Base-by-base conservation (phyloP, 2,329 filamentous ascomycete species). In the Xylaria sp. region DNA sequence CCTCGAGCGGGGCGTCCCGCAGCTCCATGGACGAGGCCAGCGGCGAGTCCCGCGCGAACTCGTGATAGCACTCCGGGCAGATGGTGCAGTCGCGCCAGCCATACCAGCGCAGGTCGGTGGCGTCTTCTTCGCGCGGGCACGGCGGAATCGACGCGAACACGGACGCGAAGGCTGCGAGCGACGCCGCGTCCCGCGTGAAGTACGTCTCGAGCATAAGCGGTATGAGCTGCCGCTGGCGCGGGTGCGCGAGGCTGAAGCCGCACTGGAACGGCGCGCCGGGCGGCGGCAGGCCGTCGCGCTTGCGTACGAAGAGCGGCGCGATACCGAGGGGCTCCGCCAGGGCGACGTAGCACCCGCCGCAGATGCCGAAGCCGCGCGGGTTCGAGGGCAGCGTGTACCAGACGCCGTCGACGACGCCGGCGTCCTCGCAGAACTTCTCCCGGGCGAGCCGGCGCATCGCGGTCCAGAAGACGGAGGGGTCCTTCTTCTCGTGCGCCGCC, bases 371-470 rank as follows among this genome's bases (percentile, higher is more conserved):
- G 0, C 62, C 61, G 0, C 29, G 16, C 16, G 71, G 69, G 44
- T 72, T 54, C 4, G 66, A 69, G 1, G 63, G 56, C 0, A 74
- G 56, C 0, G 69, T 72, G 44, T 71, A 75, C 73, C 73, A 76
- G 1, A 61, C 64, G 7, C 60, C 61, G 7, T 59, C 57, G 2
- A 53, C 43, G 17, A 68, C 69, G 3, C 74, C 75, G 0, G 55
- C 48, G 1, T 61, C 59, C 16, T 64, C 47, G 52, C 74, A 76
- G 26, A 60, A 50, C 3, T 67, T 68, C 39, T 71, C 63, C 7
- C 52, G 54, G n/a, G 61, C 54, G 2, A 74, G 55, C 17, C 56
- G 61, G 18, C 51, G 52, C 5, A 70, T 43, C 2, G 66, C 68
- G 0, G 51, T 58, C 73, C 73, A 76, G 53, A 76, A 75, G 0